Percentiles rank a stretch among this genome's conserved stretches.
phyloP scores from a whole-genome alignment of 2,329 filamentous ascomycete species.

The Dactylella cylindrospora region DNA sequence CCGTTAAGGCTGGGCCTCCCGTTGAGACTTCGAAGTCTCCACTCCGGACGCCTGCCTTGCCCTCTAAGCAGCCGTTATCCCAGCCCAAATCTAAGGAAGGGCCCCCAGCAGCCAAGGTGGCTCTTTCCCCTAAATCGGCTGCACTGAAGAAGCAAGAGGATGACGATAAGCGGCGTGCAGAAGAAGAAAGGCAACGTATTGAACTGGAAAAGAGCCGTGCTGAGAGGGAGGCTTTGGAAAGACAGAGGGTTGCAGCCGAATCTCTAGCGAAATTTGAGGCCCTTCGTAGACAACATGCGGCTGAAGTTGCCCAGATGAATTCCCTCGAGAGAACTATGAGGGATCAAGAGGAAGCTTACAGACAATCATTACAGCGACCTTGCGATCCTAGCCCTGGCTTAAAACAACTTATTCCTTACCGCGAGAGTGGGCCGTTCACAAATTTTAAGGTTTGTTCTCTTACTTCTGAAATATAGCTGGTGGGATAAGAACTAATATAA shows the following conservation, averaged over 20 bases:
- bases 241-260: not conserved
- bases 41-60: too few species aligned
- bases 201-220: constrained; percentile 12
- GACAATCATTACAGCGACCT: constrained; percentile 13
- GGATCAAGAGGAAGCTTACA: constrained; percentile 11
- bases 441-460: constrained; percentile 25
- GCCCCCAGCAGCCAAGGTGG: not conserved
- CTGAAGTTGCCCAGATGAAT: not conserved
- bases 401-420: constrained; percentile 30
- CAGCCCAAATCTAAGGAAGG: too few species aligned
- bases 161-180: constrained; percentile 7
- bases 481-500: not conserved
- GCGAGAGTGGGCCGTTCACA: constrained; percentile 21
- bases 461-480: not conserved
- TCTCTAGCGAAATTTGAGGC: constrained; percentile 2
- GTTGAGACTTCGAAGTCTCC: not conserved
- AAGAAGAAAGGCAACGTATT: not conserved
- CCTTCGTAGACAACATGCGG: not conserved
- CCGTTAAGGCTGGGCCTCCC: not conserved
- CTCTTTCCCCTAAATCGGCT: constrained; percentile 13
- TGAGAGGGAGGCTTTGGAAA: not conserved
- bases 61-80: too few species aligned
- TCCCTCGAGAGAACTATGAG: constrained; percentile 11
- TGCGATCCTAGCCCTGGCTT: constrained; percentile 14
- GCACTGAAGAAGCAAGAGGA: constrained; percentile 22